These are phyloP conservation scores for Platanthera zijinensis DNA, from an alignment of 106 monocot species.

Conservation along the genomic window DNA sequence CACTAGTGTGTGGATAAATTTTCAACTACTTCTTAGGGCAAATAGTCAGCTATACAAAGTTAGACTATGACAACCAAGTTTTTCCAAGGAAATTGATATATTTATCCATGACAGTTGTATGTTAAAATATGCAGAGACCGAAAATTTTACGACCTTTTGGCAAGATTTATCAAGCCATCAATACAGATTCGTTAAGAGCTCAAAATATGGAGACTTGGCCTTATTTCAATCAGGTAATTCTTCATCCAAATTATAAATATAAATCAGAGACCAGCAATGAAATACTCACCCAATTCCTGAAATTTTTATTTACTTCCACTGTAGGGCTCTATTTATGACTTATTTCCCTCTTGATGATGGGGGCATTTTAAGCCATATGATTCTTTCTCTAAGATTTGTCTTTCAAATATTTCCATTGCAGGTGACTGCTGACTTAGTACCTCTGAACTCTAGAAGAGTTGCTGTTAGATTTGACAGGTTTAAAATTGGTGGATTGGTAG, in stretches of 20 bases:
- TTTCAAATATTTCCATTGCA: constrained; percentile 28
- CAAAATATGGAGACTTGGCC: constrained; percentile 99
- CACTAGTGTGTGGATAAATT: neutral
- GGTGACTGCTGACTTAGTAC: constrained; percentile 81
- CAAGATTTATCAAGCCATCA: constrained; percentile 89
- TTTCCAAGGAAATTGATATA: neutral
- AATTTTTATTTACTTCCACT: neutral
- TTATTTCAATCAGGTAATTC: constrained; percentile 79
- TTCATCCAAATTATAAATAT: neutral
- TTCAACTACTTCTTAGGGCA: neutral
- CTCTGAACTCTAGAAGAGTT: constrained; percentile 62
- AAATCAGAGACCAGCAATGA: neutral
- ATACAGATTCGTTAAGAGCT: constrained; percentile 74
- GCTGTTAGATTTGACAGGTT: constrained; percentile 85
- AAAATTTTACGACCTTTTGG: constrained; percentile 81
- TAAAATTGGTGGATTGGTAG: constrained; percentile 86
- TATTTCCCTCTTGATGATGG: neutral
- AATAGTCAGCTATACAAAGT: neutral
- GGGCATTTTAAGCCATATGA: neutral
- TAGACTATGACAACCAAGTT: neutral
- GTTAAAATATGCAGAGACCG: constrained; percentile 48
- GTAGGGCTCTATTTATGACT: neutral
- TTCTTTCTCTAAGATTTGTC: constrained; percentile 8
- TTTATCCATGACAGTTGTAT: neutral
- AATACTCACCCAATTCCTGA: neutral